A percentile compares a stretch with the other conserved stretches of the same genome.
These are phyloP conservation scores for Umbelopsis sp. DNA, from an alignment of 192 early-diverging fungal genomes.

Conservation along the genomic window DNA sequence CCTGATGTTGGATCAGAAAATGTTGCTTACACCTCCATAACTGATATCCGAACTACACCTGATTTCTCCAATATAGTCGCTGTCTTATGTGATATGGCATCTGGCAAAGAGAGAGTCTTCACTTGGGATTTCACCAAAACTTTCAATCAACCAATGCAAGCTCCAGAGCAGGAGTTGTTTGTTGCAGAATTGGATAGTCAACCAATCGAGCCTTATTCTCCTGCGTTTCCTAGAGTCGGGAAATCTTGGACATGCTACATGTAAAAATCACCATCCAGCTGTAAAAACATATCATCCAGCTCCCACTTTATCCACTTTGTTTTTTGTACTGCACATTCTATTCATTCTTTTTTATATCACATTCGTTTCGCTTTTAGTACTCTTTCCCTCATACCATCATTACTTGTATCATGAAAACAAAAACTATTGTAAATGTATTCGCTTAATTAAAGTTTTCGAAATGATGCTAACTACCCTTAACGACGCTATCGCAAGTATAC, in stretches of 20 bases:
- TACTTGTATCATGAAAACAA: too few relatives aligned
- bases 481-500: too few relatives aligned
- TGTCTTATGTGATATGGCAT: constrained; percentile 25
- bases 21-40: constrained; percentile 18
- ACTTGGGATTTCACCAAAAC: constrained; percentile 28
- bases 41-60: constrained; percentile 27
- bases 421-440: too few relatives aligned
- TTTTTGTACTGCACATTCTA: too few relatives aligned
- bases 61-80: constrained; percentile 29
- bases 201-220: neutral
- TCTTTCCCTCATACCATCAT: too few relatives aligned
- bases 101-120: constrained; percentile 24
- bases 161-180: neutral
- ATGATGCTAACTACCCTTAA: too few relatives aligned
- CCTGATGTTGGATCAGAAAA: constrained; percentile 22
- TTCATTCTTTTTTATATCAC: too few relatives aligned
- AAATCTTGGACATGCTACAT: constrained; percentile 16
- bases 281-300: too few relatives aligned
- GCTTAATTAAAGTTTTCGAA: too few relatives aligned
- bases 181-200: constrained; percentile 1
- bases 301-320: too few relatives aligned
- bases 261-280: too few relatives aligned
- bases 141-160: neutral
- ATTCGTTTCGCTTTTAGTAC: too few relatives aligned
- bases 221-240: constrained; percentile 4